Evolutionary conservation across 2,329 filamentous ascomycete genomes (phyloP).

Genomic region (Dothideomycetes sp.): DNA sequence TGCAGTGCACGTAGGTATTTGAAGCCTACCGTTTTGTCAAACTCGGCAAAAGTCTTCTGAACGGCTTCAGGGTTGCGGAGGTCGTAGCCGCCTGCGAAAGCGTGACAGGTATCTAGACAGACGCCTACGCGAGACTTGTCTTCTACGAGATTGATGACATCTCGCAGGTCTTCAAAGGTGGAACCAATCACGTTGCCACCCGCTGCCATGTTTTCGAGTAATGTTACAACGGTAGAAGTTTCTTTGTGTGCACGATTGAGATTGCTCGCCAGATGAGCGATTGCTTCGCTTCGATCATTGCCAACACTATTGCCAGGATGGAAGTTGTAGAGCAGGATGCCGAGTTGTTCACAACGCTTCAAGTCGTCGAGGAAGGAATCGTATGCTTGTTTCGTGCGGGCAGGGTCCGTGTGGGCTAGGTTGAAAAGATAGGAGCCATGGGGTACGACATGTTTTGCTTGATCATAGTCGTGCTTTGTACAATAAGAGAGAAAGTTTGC

Average conservation of each 20-base stretch:
- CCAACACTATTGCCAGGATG: constrained; percentile 77
- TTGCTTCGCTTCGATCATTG: constrained; percentile 57
- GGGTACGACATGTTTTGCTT: constrained; percentile 66
- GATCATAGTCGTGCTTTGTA: constrained; percentile 60
- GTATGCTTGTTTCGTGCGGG: constrained; percentile 80
- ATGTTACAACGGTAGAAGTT: constrained; percentile 62
- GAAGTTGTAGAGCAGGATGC: constrained; percentile 94
- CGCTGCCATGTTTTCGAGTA: constrained; percentile 94
- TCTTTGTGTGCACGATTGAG: constrained; percentile 74
- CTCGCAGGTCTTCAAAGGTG: constrained; percentile 74
- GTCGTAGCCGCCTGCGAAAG: constrained; percentile 91
- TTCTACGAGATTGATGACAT: constrained; percentile 70
- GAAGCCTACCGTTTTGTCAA: constrained; percentile 68
- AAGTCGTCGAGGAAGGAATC: constrained; percentile 80
- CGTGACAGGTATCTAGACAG: constrained; percentile 93
- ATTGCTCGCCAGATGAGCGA: constrained; percentile 68
- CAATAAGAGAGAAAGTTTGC: constrained; percentile 62
- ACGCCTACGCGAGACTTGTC: constrained; percentile 82
- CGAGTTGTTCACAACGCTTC: constrained; percentile 70
- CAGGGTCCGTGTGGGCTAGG: constrained; percentile 71
- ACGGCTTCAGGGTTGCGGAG: constrained; percentile 68
- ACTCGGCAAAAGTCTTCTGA: constrained; percentile 60
- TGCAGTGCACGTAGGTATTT: constrained; percentile 79
- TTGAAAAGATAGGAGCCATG: constrained; percentile 97
- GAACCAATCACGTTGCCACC: constrained; percentile 79